Evolutionary conservation across 1,284 basidiomycete species (phyloP).

Genomic region (Volvariella volvacea): DNA sequence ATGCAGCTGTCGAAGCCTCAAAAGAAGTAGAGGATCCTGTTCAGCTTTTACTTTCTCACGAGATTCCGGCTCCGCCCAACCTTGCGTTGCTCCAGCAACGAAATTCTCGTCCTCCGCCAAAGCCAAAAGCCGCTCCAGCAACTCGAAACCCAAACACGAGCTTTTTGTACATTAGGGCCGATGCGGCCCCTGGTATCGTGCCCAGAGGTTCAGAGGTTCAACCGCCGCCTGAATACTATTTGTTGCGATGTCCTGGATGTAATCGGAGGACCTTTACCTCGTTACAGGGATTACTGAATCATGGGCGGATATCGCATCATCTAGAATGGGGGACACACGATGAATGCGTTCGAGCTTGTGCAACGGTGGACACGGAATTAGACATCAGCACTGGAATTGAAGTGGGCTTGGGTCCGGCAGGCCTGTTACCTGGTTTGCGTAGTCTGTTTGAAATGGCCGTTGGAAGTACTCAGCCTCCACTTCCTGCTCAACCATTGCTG

Average conservation of each 20-base stretch:
- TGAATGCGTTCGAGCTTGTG: slow-evolving; percentile 63
- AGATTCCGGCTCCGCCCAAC: slow-evolving; percentile 19
- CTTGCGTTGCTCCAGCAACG: slow-evolving; percentile 6
- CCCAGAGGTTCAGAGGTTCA: slow-evolving; percentile 17
- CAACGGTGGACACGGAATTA: slow-evolving; percentile 37
- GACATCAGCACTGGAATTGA: slow-evolving; percentile 49
- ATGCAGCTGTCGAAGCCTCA: slow-evolving; percentile 51
- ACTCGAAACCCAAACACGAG: slow-evolving; percentile 17
- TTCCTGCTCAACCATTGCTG: slow-evolving; percentile 31
- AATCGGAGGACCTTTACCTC: slow-evolving; percentile 57
- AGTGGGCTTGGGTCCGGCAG: slow-evolving; percentile 39
- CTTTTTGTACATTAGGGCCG: slow-evolving; percentile 27
- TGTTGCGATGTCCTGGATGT: slow-evolving; percentile 58
- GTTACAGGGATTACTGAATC: slow-evolving; percentile 73
- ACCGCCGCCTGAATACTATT: slow-evolving; percentile 33
- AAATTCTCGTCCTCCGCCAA: slow-evolving; percentile 20
- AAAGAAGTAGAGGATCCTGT: slow-evolving; percentile 46
- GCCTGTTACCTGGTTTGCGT: slow-evolving; percentile 52
- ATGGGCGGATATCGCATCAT: slow-evolving; percentile 60
- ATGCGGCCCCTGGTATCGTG: background rate
- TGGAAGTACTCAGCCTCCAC: slow-evolving; percentile 25
- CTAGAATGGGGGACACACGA: slow-evolving; percentile 72
- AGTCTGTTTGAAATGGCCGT: slow-evolving; percentile 69
- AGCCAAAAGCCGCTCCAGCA: slow-evolving; percentile 22
- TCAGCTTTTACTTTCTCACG: slow-evolving; percentile 40